These are phyloP conservation scores for Ascochyta koolunga DNA, from an alignment of 2,329 filamentous ascomycete genomes.

Conservation along the genomic window DNA sequence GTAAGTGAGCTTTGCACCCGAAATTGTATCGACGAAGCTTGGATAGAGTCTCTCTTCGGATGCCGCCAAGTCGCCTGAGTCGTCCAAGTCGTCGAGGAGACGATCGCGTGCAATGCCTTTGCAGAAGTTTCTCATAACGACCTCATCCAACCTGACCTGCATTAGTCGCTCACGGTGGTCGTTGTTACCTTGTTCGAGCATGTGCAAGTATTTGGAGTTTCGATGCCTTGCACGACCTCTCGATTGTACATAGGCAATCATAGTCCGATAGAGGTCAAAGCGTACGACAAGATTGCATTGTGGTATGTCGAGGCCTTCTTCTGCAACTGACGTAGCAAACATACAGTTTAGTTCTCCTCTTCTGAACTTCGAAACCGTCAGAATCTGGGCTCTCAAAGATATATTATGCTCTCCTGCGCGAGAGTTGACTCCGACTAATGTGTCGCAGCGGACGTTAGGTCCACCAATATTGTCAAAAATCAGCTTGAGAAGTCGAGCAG, in stretches of 20 bases:
- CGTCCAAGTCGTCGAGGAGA: slow-evolving; percentile 65
- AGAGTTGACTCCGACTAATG: slow-evolving; percentile 67
- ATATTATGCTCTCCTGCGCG: slow-evolving; percentile 64
- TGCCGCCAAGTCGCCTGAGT: slow-evolving; percentile 62
- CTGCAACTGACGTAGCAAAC: slow-evolving; percentile 69
- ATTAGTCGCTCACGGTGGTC: slow-evolving; percentile 63
- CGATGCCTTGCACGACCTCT: slow-evolving; percentile 80
- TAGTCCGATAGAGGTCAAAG: slow-evolving; percentile 86
- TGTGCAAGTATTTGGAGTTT: slow-evolving; percentile 81
- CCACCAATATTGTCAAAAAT: slow-evolving; percentile 68
- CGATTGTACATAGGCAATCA: slow-evolving; percentile 96
- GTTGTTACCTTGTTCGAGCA: slow-evolving; percentile 75
- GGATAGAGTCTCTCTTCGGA: slow-evolving; percentile 57
- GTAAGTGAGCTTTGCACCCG: slow-evolving; percentile 81
- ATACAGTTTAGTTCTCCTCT: slow-evolving; percentile 65
- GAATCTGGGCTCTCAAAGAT: slow-evolving; percentile 75
- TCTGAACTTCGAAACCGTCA: slow-evolving; percentile 70
- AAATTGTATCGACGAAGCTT: slow-evolving; percentile 65
- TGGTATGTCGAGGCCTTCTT: slow-evolving; percentile 70
- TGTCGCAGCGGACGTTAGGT: slow-evolving; percentile 63
- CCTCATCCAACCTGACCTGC: slow-evolving; percentile 65
- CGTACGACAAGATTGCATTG: slow-evolving; percentile 71
- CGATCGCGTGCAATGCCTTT: slow-evolving; percentile 75
- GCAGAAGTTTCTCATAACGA: slow-evolving; percentile 76
- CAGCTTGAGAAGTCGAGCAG: slow-evolving; percentile 73